Evolutionary conservation across 108 stramenopile species (phyloP).

Genomic region (Skeletonema potamos): DNA sequence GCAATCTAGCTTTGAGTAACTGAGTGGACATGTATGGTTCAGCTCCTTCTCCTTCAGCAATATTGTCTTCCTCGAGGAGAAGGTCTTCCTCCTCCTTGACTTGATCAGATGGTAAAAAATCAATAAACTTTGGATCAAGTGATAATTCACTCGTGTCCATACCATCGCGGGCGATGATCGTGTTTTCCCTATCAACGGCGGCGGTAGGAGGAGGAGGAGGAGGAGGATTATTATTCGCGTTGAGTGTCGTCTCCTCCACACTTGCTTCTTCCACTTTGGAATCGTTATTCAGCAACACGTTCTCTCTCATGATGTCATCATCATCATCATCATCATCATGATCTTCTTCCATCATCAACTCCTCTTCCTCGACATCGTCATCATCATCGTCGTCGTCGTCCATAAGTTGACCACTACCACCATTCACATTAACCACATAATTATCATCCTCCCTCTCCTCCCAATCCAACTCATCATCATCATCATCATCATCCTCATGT

Average conservation of each 20-base stretch:
- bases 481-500: background rate
- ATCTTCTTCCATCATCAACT: too few species aligned
- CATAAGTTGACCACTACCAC: background rate
- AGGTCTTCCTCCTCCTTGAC: constrained; percentile 9
- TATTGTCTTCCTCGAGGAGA: background rate
- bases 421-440: background rate
- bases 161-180: background rate
- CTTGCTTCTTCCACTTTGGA: too few species aligned
- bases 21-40: background rate
- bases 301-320: background rate
- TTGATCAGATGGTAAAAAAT: constrained; percentile 37
- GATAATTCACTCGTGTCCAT: constrained; percentile 21
- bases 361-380: too few species aligned
- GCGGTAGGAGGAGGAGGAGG: too few species aligned
- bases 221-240: too few species aligned
- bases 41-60: background rate
- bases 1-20: background rate
- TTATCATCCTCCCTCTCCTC: background rate
- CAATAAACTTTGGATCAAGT: constrained; percentile 41
- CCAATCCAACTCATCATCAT: background rate
- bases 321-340: background rate
- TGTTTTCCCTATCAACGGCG: background rate
- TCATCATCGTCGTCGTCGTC: background rate
- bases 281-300: background rate
- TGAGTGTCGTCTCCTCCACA: too few species aligned